Evolutionary conservation across 768 basidiomycete species (phyloP), one percentile per base, ranked within the genome.

Genomic region (Naganishia antarctica): DNA sequence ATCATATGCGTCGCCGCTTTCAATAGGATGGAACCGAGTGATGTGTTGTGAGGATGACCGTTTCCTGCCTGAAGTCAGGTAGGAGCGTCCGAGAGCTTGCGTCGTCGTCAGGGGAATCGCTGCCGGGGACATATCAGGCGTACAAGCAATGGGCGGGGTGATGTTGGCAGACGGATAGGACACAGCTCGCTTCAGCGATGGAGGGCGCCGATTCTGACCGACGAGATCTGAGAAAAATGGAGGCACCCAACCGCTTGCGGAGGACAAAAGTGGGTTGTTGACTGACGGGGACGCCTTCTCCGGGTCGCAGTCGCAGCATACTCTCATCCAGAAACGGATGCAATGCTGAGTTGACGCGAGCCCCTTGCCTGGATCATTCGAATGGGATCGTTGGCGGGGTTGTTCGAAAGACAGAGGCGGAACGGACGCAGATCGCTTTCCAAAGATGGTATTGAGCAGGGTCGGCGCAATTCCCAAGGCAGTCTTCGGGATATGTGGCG

Each of bases 291-390:
- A 34, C 12, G 34, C 23, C 13, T 21, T 37, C 8, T n/a, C 13
- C 3, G 16, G 18, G 4, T 46, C 59, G 29, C 59, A 23, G 6
- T 51, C 49, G 61, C 34, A 41, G 31, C 40, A 41, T 6, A 63
- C 61, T 32, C 41, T 50, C 49, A 63, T 51, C 61, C 61, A 66
- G 47, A 66, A 66, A 40, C 66, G 28, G 9, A 66, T 21, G 28
- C 61, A 62, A 8, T 45, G 37, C 32, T 37, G 40, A 12, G 8
- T 45, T 29, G 16, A 11, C 16, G 32, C n/a, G n/a, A 26, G 23
- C 18, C 23, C 40, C 7, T 5, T 12, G 7, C 48, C 37, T 6
- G 61, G 29, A 9, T 4, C 16, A 2, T 53, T 34, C 2, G 58
- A 23, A 11, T 31, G 45, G 21, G 49, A 47, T 25, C 48, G 41